Percentiles rank a stretch among this genome's conserved stretches.
Evolutionary conservation across 352 stramenopile species (phyloP).

Genomic region (Pythium chondricola): DNA sequence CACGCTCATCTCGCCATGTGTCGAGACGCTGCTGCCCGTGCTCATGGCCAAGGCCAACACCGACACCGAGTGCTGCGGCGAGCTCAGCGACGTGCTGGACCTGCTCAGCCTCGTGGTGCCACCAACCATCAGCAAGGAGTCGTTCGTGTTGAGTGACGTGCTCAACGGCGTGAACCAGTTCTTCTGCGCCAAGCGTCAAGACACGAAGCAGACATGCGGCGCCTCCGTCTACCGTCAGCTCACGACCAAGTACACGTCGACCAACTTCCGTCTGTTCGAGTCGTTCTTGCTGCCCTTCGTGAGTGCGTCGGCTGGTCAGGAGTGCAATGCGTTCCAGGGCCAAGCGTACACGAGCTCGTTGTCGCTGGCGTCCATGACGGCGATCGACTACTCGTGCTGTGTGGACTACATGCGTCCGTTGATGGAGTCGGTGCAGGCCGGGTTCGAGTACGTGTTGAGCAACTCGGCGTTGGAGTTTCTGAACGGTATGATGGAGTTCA

Average conservation of each 20-base stretch:
- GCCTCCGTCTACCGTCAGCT: slow-evolving; percentile 35
- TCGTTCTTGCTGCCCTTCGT: slow-evolving; percentile 44
- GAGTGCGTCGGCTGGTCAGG: slow-evolving; percentile 24
- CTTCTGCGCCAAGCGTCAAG: slow-evolving; percentile 29
- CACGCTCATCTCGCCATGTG: slow-evolving; percentile 31
- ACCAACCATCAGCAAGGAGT: slow-evolving; percentile 25
- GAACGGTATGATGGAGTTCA: slow-evolving; percentile 43
- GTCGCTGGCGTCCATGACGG: slow-evolving; percentile 23
- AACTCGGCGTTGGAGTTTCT: slow-evolving; percentile 30
- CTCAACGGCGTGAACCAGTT: slow-evolving; percentile 42
- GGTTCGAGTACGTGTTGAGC: slow-evolving; percentile 34
- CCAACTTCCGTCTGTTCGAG: slow-evolving; percentile 32
- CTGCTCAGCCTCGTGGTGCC: slow-evolving; percentile 38
- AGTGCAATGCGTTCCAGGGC: slow-evolving; percentile 34
- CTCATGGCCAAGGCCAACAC: slow-evolving; percentile 25
- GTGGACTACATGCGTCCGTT: slow-evolving; percentile 34
- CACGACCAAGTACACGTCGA: slow-evolving; percentile 31
- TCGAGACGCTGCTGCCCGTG: slow-evolving; percentile 27
- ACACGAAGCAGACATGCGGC: slow-evolving; percentile 27
- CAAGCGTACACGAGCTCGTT: slow-evolving; percentile 32
- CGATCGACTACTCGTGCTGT: slow-evolving; percentile 42
- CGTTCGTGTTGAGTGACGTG: slow-evolving; percentile 40
- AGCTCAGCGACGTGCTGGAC: slow-evolving; percentile 41
- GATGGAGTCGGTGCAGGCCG: slow-evolving; percentile 30
- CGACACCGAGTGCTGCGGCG: slow-evolving; percentile 40